Base-by-base conservation (phyloP, 2,329 filamentous ascomycete genomes). In the Sordariomycetes sp. region DNA sequence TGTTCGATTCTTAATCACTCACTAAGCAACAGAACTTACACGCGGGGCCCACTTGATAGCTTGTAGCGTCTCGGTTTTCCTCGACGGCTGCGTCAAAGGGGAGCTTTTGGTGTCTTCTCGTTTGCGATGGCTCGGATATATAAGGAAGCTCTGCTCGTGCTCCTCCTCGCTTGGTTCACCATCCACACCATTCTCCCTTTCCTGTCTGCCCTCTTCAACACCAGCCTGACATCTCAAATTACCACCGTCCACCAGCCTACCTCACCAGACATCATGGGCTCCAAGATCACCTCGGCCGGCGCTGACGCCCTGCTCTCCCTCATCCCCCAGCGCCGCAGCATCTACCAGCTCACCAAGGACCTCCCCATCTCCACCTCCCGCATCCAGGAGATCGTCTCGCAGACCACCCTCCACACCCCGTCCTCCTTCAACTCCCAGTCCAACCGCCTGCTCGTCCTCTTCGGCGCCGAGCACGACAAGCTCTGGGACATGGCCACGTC, bases 381-480 rank as follows among this genome's bases (percentile, higher is more conserved):
- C 49, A 66, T 88, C 58, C 62, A 73, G 49, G 72, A 82, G 48
- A 74, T 88, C 51, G 70, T 79, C 55, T 63, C 68, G 55, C 57
- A 75, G 45, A 68, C 76, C 35, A 66, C 92, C 45, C 65, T 75
- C 39, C 69, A 86, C 56, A 70, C 81, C 2, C 88, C 88, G 27
- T 82, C 75, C 34, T 78, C 80, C 43, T 95, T 94, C 79, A 94
- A 95, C 76, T 83, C 78, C 27, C 88, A 94, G 67, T 78, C 78
- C 46, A 82, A 84, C 45, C 80, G 88, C 39, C 63, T 82, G 38
- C 72, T 94, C 31, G 72, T 94, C 33, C 75, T 95, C 35, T 70
- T 92, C 50, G 80, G 82, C 50, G 74, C 72, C 41, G 83, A 94
- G 59, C 88, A 95, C 66, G 79, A 87, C 49, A 82, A 83, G 64